Evolutionary conservation across 257 asterid species (phyloP), one percentile per base, ranked within the genome.

Genomic region (Solanum verrucosum): DNA sequence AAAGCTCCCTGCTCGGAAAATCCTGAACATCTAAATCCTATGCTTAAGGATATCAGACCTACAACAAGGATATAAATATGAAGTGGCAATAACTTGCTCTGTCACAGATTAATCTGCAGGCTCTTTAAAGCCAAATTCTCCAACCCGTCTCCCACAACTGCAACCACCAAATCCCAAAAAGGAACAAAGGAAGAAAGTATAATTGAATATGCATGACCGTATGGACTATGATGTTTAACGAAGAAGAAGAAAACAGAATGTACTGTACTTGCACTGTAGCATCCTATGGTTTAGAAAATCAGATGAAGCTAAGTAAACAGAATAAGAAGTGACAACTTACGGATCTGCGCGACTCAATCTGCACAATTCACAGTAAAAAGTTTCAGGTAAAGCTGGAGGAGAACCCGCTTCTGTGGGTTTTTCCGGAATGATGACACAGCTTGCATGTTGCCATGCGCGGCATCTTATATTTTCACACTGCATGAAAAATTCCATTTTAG

Each of bases 381-480:
- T 88, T 74, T 93, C 98, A 3, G 98, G 98, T 14, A 93, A 93
- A 88, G 86, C 87, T 82, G 93, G 98, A 85, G 91, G 84, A 88
- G 90, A 90, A 87, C 84, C 88, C 34, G 95, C 93, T 90, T 96
- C 98, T 87, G 65, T 87, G 82, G 96, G 94, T 88, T 93, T 96
- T 91, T 96, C 99, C 38, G 98, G 93, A 92, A 96, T 94, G 89
- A 96, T 90, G 86, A 93, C 99, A 88, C 99, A 98, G 84, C 93
- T 86, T 20, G 93, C 92, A 92, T 98, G 99, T 92, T 96, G 99
- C 99, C 98, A 95, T 82, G 92, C 95, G 88, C 91, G 92, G 89
- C 99, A 96, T 89, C 86, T 94, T 65, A 92, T 91, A 91, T 98
- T 98, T 92, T 95, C 98, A 89, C 99, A 98, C 99, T 98, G 96